phyloP scores from a whole-genome alignment of 2,329 filamentous ascomycete species.

The Coniochaeta sp. region DNA sequence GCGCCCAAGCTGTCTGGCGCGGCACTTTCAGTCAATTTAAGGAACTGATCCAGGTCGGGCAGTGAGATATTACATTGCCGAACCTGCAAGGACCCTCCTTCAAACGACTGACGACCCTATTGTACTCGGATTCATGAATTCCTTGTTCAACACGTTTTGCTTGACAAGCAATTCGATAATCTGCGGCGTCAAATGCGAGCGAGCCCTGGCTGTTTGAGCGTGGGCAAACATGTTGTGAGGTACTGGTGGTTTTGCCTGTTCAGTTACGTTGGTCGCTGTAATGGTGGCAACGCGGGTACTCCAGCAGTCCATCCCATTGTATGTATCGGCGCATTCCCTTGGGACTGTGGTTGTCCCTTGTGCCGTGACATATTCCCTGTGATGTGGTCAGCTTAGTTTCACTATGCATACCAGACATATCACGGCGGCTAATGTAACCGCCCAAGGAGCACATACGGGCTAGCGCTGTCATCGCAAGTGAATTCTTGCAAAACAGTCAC shows the following conservation, averaged over 20 bases:
- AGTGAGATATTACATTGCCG: background rate
- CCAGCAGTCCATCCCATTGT: conserved; percentile 1
- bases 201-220: background rate
- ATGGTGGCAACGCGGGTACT: background rate
- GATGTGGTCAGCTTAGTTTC: background rate
- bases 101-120: background rate
- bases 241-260: background rate
- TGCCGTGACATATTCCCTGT: background rate
- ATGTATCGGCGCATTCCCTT: background rate
- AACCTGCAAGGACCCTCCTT: background rate
- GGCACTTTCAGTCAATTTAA: background rate
- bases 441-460: background rate
- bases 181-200: background rate
- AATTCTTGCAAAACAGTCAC: conserved; percentile 2
- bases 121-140: background rate
- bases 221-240: background rate
- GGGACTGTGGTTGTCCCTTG: background rate
- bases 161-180: background rate
- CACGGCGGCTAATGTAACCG: background rate
- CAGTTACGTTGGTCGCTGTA: background rate
- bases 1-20: too few species aligned
- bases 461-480: background rate
- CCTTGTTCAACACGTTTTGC: background rate
- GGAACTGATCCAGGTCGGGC: too few species aligned
- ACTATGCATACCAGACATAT: background rate